Evolutionary conservation across 371 early-diverging fungal genomes (phyloP).

Genomic region (Syncephalastrum monosporum): DNA sequence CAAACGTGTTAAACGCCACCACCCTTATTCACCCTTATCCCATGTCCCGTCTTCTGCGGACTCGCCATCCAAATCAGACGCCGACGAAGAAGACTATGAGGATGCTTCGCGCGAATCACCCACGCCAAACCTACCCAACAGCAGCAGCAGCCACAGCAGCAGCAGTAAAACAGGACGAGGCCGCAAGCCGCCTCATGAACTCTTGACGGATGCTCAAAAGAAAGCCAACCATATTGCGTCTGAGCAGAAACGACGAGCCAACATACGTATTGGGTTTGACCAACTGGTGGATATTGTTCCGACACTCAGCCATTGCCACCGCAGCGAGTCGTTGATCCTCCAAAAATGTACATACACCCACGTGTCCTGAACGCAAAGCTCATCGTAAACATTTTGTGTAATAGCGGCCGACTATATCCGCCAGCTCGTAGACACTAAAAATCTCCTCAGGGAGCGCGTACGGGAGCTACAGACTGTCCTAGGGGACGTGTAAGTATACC

Average conservation of each 20-base stretch:
- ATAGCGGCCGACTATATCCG: conserved; percentile 29
- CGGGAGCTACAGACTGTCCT: conserved; percentile 19
- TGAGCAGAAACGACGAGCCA: conserved; percentile 81
- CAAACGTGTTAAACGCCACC: no score
- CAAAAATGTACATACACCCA: conserved; percentile 39
- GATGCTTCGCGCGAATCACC: conserved; percentile 5
- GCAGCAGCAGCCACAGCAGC: background rate
- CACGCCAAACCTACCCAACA: background rate
- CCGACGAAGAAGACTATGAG: conserved; percentile 5
- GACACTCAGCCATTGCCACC: conserved; percentile 50
- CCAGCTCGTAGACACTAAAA: conserved; percentile 23
- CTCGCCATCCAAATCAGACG: conserved; percentile 5
- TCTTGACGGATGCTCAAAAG: conserved; percentile 82
- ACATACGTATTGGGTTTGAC: conserved; percentile 76
- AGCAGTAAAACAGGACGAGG: conserved; percentile 14
- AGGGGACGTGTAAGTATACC: conserved; percentile 24
- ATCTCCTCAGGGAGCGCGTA: conserved; percentile 23
- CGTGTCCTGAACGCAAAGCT: background rate
- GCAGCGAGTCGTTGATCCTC: conserved; percentile 50
- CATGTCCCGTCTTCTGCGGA: conserved; percentile 8
- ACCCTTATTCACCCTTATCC: conserved; percentile 1
- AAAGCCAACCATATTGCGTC: conserved; percentile 87
- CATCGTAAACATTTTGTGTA: background rate
- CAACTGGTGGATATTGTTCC: conserved; percentile 76
- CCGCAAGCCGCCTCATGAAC: conserved; percentile 45